Percentiles rank a stretch among this genome's conserved stretches.
Evolutionary conservation across 2,329 filamentous ascomycete genomes (phyloP).

Genomic region (Blastomyces silverae): DNA sequence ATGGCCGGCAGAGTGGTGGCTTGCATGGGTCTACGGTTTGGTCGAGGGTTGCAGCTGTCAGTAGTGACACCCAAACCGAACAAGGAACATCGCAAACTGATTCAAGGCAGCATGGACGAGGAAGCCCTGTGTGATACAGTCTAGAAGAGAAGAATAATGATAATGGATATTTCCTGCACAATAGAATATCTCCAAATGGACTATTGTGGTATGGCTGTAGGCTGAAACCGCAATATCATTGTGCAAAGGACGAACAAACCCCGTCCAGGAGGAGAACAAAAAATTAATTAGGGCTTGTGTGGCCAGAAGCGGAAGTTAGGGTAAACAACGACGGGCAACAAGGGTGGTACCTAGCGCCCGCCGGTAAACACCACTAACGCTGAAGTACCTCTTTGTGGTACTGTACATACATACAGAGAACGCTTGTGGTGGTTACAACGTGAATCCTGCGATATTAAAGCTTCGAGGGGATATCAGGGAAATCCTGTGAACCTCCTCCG

Average conservation of each 20-base stretch:
- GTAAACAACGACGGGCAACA: not conserved
- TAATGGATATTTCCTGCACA: not conserved
- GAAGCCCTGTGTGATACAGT: not conserved
- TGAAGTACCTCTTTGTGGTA: not conserved
- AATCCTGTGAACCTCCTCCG: not conserved
- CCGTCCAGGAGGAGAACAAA: not conserved
- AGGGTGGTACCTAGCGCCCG: not conserved
- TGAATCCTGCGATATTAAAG: not conserved
- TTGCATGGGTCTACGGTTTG: constrained; percentile 11
- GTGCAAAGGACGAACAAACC: not conserved
- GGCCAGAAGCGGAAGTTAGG: constrained; percentile 8
- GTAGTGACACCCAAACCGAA: constrained; percentile 12
- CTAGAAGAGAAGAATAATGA: constrained; percentile 11
- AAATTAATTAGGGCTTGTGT: constrained; percentile 2
- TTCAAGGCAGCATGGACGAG: not conserved
- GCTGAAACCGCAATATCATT: constrained; percentile 3
- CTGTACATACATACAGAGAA: no score
- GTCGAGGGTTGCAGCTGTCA: constrained; percentile 13
- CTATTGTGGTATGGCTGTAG: not conserved
- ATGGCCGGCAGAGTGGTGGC: constrained; percentile 1
- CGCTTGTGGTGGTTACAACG: not conserved
- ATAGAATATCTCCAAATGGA: not conserved
- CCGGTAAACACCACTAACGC: not conserved
- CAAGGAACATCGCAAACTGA: constrained; percentile 5
- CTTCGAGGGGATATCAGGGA: not conserved